Evolutionary conservation across 306 rosid genomes (phyloP).

Genomic region (Cyamopsis tetragonoloba): DNA sequence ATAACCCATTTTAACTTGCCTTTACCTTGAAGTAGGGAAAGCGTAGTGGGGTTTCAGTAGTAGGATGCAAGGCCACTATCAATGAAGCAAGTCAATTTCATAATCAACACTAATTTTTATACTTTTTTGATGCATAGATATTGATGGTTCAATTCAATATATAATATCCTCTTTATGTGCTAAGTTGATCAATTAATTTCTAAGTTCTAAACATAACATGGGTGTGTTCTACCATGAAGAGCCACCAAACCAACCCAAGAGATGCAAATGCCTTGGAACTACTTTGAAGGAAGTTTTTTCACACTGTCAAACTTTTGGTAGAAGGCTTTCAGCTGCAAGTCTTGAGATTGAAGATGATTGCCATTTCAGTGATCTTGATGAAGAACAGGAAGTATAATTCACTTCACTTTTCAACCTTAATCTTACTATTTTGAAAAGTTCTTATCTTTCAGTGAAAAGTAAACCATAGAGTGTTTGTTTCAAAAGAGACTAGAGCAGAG

Average conservation of each 20-base stretch:
- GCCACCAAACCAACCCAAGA: conserved; percentile 50
- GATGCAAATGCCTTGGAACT: conserved; percentile 47
- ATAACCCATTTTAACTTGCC: conserved; percentile 51
- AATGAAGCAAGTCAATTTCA: conserved; percentile 36
- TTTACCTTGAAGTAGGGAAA: conserved; percentile 66
- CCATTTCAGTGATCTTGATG: conserved; percentile 51
- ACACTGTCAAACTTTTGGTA: conserved; percentile 44
- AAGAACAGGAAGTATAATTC: conserved; percentile 62
- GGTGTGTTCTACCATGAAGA: conserved; percentile 69
- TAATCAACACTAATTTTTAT: conserved; percentile 29
- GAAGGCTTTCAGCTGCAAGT: conserved; percentile 34
- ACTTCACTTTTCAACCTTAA: conserved; percentile 4
- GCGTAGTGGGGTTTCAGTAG: conserved; percentile 41
- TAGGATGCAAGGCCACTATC: conserved; percentile 73
- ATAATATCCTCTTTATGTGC: conserved; percentile 28
- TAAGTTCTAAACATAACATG: no score
- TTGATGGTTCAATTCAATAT: not conserved
- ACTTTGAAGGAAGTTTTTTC: conserved; percentile 57
- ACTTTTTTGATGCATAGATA: not conserved
- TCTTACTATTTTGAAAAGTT: not conserved
- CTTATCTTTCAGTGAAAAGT: not conserved
- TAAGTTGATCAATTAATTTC: conserved; percentile 16
- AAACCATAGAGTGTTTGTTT: no score
- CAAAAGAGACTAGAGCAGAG: no score
- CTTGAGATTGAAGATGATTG: conserved; percentile 55